Base-by-base conservation (phyloP, 1,284 basidiomycete genomes). In the Limonomyces culmigenus region DNA sequence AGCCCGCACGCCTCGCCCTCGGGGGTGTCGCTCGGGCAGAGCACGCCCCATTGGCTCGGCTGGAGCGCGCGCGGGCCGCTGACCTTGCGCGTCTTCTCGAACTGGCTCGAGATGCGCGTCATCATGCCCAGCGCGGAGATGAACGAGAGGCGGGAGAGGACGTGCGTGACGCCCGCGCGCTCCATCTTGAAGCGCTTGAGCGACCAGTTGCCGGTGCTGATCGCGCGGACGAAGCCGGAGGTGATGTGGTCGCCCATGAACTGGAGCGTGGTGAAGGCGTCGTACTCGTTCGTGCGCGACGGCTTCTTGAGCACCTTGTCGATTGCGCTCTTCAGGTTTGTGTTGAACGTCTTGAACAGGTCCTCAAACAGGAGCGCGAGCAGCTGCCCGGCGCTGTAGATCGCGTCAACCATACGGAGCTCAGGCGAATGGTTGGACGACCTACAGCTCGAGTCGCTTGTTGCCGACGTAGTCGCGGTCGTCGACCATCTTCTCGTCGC, bases 141-240 rank as follows among this genome's bases (percentile, higher is more conserved):
- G 67, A 92, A 99, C 46, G 79, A 86, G 33, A 99, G 62, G 19
- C 96, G 76, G 50, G 85, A 92, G 19, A 99, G 72, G 40, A 99
- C 96, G 53, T 99, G 95, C 3, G 95, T 99, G 36, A 99, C 91
- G 38, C 95, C 95, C 0, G 95, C 95, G 30, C 96, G 76, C 54
- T 98, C 95, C 88, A 98, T 98, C 65, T 95, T 96, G 74, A 99
- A 99, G 41, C 95, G 86, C 59, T 98, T 99, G 38, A 98, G 64
- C 17, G 87, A 91, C 95, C 95, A 99, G 52, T 99, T 99, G 5
- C 95, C 95, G 0, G 95, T 99, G 8, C 93, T 96, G 46, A 99
- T 98, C 17, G 96, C 93, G 37, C 95, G 85, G 21, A 92, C 84
- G 48, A 99, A 97, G 19, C 95, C 96, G 4, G 86, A 70, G 5